Evolutionary conservation across 768 basidiomycete species (phyloP), one percentile per base, ranked within the genome.

Genomic region (Chlorophyllum brunneum): DNA sequence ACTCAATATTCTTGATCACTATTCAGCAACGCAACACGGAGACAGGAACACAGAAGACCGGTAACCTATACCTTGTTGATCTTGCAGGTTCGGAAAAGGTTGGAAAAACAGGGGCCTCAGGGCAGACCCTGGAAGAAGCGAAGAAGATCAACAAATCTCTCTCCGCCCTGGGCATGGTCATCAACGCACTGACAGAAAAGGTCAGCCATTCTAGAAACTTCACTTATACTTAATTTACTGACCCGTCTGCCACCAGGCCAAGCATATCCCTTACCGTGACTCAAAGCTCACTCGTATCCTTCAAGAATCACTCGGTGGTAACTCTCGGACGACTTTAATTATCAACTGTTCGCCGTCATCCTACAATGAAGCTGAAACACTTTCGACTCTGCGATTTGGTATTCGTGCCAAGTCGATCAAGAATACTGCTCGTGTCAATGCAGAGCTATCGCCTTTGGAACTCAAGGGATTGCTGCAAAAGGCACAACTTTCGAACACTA

Each of bases 371-470:
- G 76, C 91, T 2, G 97, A 99, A 69, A 99, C 97, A 0, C 76
- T 99, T 29, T 89, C 88, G 2, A 99, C 97, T 3, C 82, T 99
- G n/a, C 88, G 97, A 22, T 99, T 99, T 67, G 97, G 97, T 76
- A 98, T 98, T 66, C 92, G 97, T 58, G 95, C 97, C n/a, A 99
- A 99, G 71, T 91, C 92, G n/a, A 99, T 99, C 83, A 98, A 98
- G 90, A 99, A 99, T 70, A 92, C 90, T 55, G 97, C 97, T 55
- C 89, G 97, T 40, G 92, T 99, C 72, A 99, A 99, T 68, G 93
- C 94, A 48, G 97, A 99, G 68, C 80, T 99, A 46, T 92, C 95
- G 2, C 95, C 97, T 2, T 76, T 94, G 43, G 97, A 99, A 64
- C 88, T 99, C 72, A 99, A 98, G 67, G 85, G 82, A 9, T 76